Base-by-base conservation (phyloP, 2,329 filamentous ascomycete species). In the Stemphylium vesicarium region DNA sequence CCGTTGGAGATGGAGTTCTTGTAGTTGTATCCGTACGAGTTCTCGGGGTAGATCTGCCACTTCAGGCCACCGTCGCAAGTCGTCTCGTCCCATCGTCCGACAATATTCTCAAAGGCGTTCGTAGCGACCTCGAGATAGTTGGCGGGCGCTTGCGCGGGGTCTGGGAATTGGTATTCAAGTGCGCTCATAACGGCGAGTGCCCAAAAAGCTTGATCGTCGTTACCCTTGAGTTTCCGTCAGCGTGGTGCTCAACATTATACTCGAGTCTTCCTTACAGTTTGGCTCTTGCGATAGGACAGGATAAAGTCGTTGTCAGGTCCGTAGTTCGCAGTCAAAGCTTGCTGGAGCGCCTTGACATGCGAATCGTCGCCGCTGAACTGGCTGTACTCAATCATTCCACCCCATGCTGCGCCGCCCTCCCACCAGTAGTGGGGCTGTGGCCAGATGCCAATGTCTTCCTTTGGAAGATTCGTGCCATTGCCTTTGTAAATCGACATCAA, bases 1-100 rank as follows among this genome's bases (percentile, higher is more conserved):
- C 90, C 91, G 73, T 95, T 95, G 57, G 87, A 88, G 64, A 93
- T 85, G 13, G 87, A 83, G 78, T 94, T 94, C 77, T 93, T 95
- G 83, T 96, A 95, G 68, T 86, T 82, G 72, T 92, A 88, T 12
- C 91, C 92, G 39, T 72, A 70, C 58, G 86, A 86, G 71, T 96
- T 94, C 65, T 84, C 85, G 1, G 83, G 78, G 72, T 88, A 93
- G 63, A 96, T 92, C 78, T 96, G 91, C 90, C 90, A 94, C 52
- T 85, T 81, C 41, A 95, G 77, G 4, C 91, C 92, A 56, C 91
- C 91, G 22, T 80, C 81, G 67, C 91, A 96, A 35, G 79, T 75
- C 0, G 80, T 77, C 0, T 78, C 81, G 70, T 93, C 87, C 91
- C 91, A 95, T 40, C 91, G 85, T 18, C 75, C 74, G 4, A 81